These are phyloP conservation scores for Trametes cinnabarina DNA, from an alignment of 768 basidiomycete species.

Conservation along the genomic window DNA sequence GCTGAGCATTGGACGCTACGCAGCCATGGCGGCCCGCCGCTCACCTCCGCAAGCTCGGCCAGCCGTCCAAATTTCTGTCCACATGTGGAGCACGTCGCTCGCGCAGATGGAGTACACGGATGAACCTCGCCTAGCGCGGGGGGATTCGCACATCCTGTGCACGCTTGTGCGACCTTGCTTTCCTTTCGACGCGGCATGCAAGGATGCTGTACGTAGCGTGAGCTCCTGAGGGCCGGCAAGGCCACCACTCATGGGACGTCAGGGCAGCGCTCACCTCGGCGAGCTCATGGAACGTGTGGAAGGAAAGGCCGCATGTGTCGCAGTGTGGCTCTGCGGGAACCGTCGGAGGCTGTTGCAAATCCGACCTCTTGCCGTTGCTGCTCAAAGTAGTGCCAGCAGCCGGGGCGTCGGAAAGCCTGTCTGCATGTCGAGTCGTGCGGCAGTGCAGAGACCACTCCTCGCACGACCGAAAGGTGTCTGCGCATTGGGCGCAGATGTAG, in stretches of 20 bases:
- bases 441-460: no score
- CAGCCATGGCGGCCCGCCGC: not conserved
- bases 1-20: not conserved
- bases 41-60: not conserved
- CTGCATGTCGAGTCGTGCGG: not conserved
- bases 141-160: not conserved
- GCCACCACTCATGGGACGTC: no score
- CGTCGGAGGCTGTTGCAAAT: not conserved
- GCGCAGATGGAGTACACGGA: not conserved
- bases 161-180: not conserved
- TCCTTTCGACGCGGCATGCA: not conserved
- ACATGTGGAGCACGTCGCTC: not conserved
- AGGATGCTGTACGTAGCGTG: conserved; percentile 1
- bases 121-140: not conserved
- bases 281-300: not conserved
- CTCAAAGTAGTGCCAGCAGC: not conserved
- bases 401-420: not conserved
- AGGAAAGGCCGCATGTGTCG: not conserved
- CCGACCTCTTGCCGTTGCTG: not conserved
- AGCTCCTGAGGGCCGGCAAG: no score
- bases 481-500: no score
- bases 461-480: no score
- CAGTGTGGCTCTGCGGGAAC: not conserved
- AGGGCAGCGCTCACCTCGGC: not conserved
- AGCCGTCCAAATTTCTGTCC: not conserved